A percentile compares a stretch with the other conserved stretches of the same genome.
Evolutionary conservation across 2,329 filamentous ascomycete species (phyloP).

Genomic region (Colletotrichum aenigma): DNA sequence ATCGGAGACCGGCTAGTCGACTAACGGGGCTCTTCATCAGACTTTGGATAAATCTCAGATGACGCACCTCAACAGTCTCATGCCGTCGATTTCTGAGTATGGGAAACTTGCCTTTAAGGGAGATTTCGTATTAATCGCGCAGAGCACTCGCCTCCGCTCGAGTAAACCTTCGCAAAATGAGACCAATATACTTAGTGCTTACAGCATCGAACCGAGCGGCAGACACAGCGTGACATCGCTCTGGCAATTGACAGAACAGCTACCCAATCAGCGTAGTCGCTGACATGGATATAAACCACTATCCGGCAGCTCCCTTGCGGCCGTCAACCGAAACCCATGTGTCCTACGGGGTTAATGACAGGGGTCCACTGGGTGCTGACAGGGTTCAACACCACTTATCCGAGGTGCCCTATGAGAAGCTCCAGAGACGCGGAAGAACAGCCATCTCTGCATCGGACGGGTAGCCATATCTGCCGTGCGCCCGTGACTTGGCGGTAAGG

Average conservation of each 20-base stretch:
- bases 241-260: not conserved
- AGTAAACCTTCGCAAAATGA: not conserved
- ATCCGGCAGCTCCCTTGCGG: not conserved
- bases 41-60: not conserved
- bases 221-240: not conserved
- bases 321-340: not conserved
- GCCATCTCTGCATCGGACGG: not conserved
- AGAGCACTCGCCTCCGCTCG: not conserved
- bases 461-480: not conserved
- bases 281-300: not conserved
- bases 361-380: not conserved
- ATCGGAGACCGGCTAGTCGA: not conserved
- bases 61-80: not conserved
- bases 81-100: not conserved
- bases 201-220: not conserved
- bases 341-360: not conserved
- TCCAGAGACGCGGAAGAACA: not conserved
- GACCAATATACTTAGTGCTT: not conserved
- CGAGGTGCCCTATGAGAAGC: not conserved
- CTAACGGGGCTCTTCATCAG: not conserved
- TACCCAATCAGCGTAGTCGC: not conserved
- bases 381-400: not conserved
- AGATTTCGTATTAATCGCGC: not conserved
- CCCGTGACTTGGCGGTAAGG: not conserved
- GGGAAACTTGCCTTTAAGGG: not conserved